These are phyloP conservation scores for Phytophthora colocasiae DNA, from an alignment of 352 stramenopile genomes.

Conservation along the genomic window DNA sequence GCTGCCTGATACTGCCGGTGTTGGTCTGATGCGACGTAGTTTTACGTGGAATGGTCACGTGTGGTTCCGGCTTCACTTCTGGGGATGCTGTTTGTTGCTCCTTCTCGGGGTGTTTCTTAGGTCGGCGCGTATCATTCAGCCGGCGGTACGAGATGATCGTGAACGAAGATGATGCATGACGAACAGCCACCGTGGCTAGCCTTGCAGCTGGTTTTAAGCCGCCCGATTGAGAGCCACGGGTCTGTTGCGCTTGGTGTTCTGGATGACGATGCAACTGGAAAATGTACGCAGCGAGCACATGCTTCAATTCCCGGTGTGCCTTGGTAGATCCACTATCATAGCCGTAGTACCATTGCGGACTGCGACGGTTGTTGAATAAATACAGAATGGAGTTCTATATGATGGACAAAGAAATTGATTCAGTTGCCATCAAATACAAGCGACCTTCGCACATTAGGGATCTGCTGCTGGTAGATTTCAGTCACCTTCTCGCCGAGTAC, in stretches of 20 bases:
- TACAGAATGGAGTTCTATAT: conserved; percentile 41
- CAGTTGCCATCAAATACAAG: not conserved
- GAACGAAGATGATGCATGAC: conserved; percentile 36
- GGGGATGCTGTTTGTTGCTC: not conserved
- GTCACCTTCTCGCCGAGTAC: conserved; percentile 30
- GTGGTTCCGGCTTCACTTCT: not conserved
- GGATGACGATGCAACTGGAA: conserved; percentile 18
- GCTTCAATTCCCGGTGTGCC: conserved; percentile 42
- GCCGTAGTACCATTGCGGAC: conserved; percentile 47
- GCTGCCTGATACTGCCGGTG: not conserved
- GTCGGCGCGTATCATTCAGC: conserved; percentile 1
- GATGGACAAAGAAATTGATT: not conserved
- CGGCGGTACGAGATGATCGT: conserved; percentile 45
- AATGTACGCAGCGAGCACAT: conserved; percentile 43
- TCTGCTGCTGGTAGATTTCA: conserved; percentile 28
- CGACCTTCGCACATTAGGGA: conserved; percentile 26
- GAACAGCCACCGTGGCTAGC: conserved; percentile 26
- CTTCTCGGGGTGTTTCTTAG: not conserved
- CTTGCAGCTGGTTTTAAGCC: not conserved
- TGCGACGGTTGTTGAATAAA: conserved; percentile 45
- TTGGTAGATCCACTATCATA: conserved; percentile 55
- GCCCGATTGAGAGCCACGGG: too few species aligned
- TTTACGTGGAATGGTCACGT: not conserved
- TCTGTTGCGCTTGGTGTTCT: not conserved
- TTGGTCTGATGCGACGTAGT: too few species aligned